phyloP scores from a whole-genome alignment of 176 grass and related monocot genomes.

The Chrysopogon serrulatus region DNA sequence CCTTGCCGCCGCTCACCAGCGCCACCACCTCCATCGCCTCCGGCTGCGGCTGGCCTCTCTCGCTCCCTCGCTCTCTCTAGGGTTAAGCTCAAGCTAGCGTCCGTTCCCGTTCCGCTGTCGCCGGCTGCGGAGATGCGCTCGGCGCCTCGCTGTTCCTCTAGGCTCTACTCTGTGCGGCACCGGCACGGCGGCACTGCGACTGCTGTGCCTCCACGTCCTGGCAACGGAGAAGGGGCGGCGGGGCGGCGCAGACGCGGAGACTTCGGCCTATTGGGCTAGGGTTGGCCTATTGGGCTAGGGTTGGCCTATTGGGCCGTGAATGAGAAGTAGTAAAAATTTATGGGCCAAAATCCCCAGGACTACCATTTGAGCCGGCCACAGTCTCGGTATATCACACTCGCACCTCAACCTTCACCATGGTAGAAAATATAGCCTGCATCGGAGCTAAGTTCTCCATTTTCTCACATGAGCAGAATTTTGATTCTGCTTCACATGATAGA shows the following conservation, averaged over 20 bases:
- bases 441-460: not conserved
- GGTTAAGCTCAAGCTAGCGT: not conserved
- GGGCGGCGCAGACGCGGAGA: too few relatives aligned
- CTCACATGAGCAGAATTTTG: not conserved
- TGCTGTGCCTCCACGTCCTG: too few relatives aligned
- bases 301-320: not conserved
- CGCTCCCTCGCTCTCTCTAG: not conserved
- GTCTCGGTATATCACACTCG: too few relatives aligned
- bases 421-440: not conserved
- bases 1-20: constrained; percentile 96
- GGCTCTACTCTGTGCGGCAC: not conserved
- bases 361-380: not conserved
- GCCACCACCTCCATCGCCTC: constrained; percentile 89
- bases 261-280: not conserved
- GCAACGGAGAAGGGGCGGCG: not conserved
- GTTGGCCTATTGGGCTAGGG: not conserved
- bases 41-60: not conserved
- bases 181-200: too few relatives aligned
- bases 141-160: not conserved
- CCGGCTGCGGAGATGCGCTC: not conserved
- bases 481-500: not conserved
- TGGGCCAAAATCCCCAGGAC: not conserved
- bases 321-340: not conserved
- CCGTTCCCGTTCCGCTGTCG: not conserved
- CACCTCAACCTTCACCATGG: not conserved